Percentiles rank a stretch among this genome's conserved stretches.
phyloP scores from a whole-genome alignment of 441 rosid genomes.

The Daphne laureola region DNA sequence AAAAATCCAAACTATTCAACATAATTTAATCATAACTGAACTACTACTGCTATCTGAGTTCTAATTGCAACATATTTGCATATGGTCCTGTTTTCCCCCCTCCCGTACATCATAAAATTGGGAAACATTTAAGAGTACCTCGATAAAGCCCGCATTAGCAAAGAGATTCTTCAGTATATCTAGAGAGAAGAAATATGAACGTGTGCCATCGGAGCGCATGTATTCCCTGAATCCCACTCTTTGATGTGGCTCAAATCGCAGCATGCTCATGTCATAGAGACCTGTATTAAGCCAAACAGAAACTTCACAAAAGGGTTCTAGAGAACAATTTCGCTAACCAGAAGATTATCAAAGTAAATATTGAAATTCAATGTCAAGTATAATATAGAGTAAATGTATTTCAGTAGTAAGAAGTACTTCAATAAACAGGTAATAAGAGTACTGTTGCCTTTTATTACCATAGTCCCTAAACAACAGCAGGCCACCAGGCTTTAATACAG shows the following conservation, averaged over 20 bases:
- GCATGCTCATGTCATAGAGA: constrained; percentile 90
- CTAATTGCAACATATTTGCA: no score
- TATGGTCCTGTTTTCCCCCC: no score
- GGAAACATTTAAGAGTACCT: constrained; percentile 28
- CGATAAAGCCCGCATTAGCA: constrained; percentile 56
- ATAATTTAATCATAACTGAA: neutral
- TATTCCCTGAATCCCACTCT: constrained; percentile 76
- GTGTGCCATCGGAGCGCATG: constrained; percentile 72
- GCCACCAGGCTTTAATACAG: constrained; percentile 78
- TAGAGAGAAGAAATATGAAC: constrained; percentile 79
- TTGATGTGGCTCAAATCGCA: constrained; percentile 65
- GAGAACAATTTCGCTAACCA: neutral
- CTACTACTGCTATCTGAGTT: no score
- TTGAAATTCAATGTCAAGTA: neutral
- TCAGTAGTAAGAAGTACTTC: neutral
- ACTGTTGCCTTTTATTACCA: constrained; percentile 37
- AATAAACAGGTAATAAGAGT: neutral
- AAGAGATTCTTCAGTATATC: constrained; percentile 56
- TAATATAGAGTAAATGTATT: neutral
- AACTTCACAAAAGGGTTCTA: constrained; percentile 11
- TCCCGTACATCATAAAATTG: no score
- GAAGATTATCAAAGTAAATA: neutral
- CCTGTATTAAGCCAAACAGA: constrained; percentile 37
- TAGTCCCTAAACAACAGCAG: constrained; percentile 78
- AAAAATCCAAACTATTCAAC: no score